Percentiles rank a stretch among this genome's conserved stretches.
Conservation (phyloP, 345 rosid species). For the Leavenworthia alabamica region DNA sequence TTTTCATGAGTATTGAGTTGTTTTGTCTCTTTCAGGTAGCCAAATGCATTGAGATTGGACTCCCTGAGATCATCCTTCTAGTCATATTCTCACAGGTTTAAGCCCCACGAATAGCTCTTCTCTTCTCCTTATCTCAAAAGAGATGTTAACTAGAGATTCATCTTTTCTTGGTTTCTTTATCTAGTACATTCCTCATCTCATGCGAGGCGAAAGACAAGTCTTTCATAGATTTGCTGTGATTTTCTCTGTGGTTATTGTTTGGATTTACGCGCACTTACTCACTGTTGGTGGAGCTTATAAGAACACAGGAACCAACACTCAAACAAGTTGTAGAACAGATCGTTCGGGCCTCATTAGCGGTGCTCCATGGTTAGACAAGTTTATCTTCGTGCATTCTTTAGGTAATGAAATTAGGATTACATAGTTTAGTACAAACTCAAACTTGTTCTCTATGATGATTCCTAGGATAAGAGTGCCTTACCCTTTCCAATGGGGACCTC, state of each 20-base stretch:
- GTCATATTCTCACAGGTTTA: constrained; percentile 84
- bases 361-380: constrained; percentile 71
- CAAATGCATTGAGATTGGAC: constrained; percentile 88
- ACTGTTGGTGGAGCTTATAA: constrained; percentile 94
- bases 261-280: constrained; percentile 92
- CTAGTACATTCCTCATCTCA: constrained; percentile 78
- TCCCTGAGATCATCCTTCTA: constrained; percentile 75
- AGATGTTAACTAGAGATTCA: background rate
- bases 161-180: background rate
- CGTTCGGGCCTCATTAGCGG: constrained; percentile 78
- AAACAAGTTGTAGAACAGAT: constrained; percentile 77
- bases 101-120: background rate
- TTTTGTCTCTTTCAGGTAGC: constrained; percentile 51
- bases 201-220: constrained; percentile 52
- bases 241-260: constrained; percentile 74
- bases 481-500: constrained; percentile 99
- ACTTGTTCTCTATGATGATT: background rate
- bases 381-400: background rate
- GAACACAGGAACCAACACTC: constrained; percentile 55
- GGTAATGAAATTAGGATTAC: background rate
- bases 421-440: background rate
- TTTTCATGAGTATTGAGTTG: background rate
- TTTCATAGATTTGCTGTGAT: constrained; percentile 84
- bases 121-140: background rate
- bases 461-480: constrained; percentile 90